A percentile compares a stretch with the other conserved stretches of the same genome.
Evolutionary conservation across 2,329 filamentous ascomycete genomes (phyloP).

Genomic region (Colletotrichum eleusines): DNA sequence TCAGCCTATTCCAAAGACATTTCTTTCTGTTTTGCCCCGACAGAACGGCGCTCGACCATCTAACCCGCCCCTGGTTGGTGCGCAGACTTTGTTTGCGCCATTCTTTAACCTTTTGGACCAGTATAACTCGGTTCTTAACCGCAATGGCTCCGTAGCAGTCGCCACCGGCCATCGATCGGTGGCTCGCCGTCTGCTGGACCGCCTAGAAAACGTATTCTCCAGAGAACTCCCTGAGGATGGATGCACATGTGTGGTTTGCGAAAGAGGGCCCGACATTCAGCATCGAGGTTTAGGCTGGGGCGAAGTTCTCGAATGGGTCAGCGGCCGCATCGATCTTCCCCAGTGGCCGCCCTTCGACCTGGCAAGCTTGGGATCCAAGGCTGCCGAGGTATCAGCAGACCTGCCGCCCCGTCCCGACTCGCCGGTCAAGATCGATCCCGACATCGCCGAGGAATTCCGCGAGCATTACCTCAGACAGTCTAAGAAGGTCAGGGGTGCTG

Average conservation of each 20-base stretch:
- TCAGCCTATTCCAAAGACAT: constrained; percentile 77
- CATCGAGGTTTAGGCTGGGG: constrained; percentile 90
- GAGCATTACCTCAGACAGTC: constrained; percentile 94
- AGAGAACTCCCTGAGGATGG: constrained; percentile 88
- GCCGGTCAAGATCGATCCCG: constrained; percentile 84
- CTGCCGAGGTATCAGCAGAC: constrained; percentile 71
- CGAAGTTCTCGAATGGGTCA: constrained; percentile 92
- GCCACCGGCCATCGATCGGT: constrained; percentile 96
- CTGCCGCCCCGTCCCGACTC: constrained; percentile 68
- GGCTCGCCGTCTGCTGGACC: constrained; percentile 88
- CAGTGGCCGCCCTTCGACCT: constrained; percentile 90
- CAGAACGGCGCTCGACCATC: constrained; percentile 69
- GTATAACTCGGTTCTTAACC: constrained; percentile 83
- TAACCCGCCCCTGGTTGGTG: constrained; percentile 74
- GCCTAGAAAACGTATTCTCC: constrained; percentile 93
- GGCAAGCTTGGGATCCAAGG: constrained; percentile 70
- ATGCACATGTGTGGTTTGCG: constrained; percentile 90
- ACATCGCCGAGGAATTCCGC: constrained; percentile 92
- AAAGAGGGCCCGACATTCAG: constrained; percentile 66
- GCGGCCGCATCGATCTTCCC: constrained; percentile 87
- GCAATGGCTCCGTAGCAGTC: constrained; percentile 90
- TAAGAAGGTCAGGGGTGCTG: constrained; percentile 90
- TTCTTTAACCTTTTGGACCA: constrained; percentile 87
- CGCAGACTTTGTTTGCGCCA: constrained; percentile 82
- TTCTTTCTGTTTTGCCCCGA: constrained; percentile 74